Evolutionary conservation across 2,329 filamentous ascomycete species (phyloP), one percentile per base, ranked within the genome.

Genomic region (Botrytis hyacinthi): DNA sequence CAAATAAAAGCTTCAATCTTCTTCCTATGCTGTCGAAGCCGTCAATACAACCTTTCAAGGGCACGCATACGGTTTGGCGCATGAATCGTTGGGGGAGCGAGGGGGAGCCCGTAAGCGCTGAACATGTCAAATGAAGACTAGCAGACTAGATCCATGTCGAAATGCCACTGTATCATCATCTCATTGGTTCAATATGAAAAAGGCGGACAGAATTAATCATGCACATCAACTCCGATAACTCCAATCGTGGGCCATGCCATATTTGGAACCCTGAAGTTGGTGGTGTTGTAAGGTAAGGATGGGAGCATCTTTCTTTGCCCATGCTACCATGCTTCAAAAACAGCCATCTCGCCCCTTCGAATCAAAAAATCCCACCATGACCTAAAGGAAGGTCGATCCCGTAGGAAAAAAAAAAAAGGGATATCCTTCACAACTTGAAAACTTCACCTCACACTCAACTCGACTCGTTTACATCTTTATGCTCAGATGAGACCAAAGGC

Each of bases 401-500:
- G 48, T 57, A 68, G 29, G 32, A 22, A 57, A 68, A 68, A 22
- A 57, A 68, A 68, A 40, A 35, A 48, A 48, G 66, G 29, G 66
- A 42, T 12, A 57, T 40, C 20, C 29, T 71, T 71, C 46, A 32
- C 18, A 20, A 42, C 37, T 48, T 51, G 44, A 44, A 75, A 76
- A 74, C 51, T 29, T 29, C 51, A 75, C 70, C 77, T 75, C 76
- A 75, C 51, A 59, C 59, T 69, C 60, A 54, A 57, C 73, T 63
- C 75, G 74, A 59, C 62, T 67, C 60, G 51, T 60, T 72, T 61
- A 73, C 66, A 73, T 71, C 61, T 75, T 68, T 65, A 73, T 66
- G 54, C 74, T 76, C 76, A 76, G 76, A 78, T 80, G 78, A 75
- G 68, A 76, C 71, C 51, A 72, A 70, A 72, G 74, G 74, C 74